Evolutionary conservation across 2,329 filamentous ascomycete species (phyloP).

Genomic region (Amauroascus verrucosus): DNA sequence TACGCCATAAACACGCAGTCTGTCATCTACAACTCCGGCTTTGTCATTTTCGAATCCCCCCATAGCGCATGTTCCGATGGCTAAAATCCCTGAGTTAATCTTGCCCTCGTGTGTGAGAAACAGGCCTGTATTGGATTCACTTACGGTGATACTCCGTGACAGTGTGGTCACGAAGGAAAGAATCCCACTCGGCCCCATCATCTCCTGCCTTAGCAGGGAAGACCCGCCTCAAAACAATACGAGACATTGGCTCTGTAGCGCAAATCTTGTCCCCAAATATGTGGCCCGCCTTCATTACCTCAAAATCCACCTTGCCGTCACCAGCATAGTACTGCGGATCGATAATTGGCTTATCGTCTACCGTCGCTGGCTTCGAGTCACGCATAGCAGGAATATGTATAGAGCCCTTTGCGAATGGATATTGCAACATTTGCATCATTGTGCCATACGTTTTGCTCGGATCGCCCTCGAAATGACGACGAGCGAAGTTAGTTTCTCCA

Average conservation of each 20-base stretch:
- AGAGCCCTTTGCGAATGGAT: conserved; percentile 42
- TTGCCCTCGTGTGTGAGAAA: background rate
- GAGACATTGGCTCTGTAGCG: conserved; percentile 29
- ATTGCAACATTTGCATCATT: conserved; percentile 43
- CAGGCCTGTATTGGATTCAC: background rate
- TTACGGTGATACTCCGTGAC: conserved; percentile 33
- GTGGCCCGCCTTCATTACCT: conserved; percentile 36
- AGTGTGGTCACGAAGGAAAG: conserved; percentile 31
- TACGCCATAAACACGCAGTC: conserved; percentile 19
- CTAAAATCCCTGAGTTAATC: conserved; percentile 11
- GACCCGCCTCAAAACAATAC: conserved; percentile 29
- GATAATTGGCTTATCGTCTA: conserved; percentile 30
- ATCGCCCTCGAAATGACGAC: conserved; percentile 23
- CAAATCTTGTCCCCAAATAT: conserved; percentile 35
- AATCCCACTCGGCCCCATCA: conserved; percentile 18
- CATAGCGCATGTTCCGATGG: conserved; percentile 37
- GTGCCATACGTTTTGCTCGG: conserved; percentile 38
- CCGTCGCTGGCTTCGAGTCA: conserved; percentile 7
- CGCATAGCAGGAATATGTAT: conserved; percentile 34
- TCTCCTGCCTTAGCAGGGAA: conserved; percentile 19
- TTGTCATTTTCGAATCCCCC: conserved; percentile 21
- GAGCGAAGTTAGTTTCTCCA: conserved; percentile 18
- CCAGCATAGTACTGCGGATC: conserved; percentile 40
- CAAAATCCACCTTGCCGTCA: conserved; percentile 36
- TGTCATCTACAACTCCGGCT: conserved; percentile 19